phyloP scores from a whole-genome alignment of 768 basidiomycete genomes.

The Steccherinum ochraceum region DNA sequence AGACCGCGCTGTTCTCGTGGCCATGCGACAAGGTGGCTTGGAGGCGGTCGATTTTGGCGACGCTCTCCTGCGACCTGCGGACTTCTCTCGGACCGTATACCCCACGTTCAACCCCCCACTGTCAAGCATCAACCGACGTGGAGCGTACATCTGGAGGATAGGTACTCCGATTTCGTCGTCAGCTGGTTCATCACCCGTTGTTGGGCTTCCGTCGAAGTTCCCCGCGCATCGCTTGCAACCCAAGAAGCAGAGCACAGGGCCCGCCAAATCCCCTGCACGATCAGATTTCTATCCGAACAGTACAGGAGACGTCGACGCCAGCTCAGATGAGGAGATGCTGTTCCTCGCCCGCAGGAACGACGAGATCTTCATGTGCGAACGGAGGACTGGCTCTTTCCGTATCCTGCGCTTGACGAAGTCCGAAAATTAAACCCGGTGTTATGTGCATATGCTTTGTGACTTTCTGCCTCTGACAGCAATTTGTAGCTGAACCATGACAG shows the following conservation, averaged over 20 bases:
- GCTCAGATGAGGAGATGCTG: constrained; percentile 67
- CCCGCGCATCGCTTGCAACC: constrained; percentile 29
- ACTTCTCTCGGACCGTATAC: constrained; percentile 66
- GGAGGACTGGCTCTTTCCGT: constrained; percentile 65
- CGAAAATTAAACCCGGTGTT: not conserved
- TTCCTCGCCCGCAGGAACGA: constrained; percentile 75
- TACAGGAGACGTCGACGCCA: constrained; percentile 51
- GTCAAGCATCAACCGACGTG: constrained; percentile 59
- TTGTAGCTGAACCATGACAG: constrained; percentile 1
- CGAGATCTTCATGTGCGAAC: constrained; percentile 78
- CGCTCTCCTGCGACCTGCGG: constrained; percentile 72
- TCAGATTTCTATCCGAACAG: constrained; percentile 41
- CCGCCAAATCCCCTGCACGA: constrained; percentile 42
- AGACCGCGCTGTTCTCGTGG: constrained; percentile 72
- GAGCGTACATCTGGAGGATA: constrained; percentile 78
- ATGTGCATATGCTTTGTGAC: too few species aligned
- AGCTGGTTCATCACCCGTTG: constrained; percentile 31
- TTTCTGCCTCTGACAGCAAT: constrained; percentile 29
- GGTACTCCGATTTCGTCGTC: constrained; percentile 56
- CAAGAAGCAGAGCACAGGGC: constrained; percentile 44
- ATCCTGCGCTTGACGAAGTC: constrained; percentile 52
- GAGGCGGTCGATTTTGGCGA: constrained; percentile 79
- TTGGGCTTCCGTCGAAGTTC: constrained; percentile 22
- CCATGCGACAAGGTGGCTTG: constrained; percentile 81
- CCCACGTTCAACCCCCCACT: constrained; percentile 63